Evolutionary conservation across 108 stramenopile genomes (phyloP), one percentile per base, ranked within the genome.

Genomic region (Stephanodiscus minutulus): DNA sequence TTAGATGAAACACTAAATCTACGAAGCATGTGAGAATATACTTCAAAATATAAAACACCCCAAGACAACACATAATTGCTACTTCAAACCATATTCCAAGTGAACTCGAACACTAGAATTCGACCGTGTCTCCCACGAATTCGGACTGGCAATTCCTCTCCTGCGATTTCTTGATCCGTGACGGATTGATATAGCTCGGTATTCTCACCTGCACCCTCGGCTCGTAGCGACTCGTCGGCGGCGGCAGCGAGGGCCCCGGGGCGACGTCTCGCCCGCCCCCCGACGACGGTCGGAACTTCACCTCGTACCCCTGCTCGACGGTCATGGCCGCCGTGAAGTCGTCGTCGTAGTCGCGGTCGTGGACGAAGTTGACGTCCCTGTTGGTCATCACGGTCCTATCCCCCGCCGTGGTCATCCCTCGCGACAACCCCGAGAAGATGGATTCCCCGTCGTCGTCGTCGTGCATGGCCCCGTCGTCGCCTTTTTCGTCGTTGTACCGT

Each of bases 91-190:
- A 25, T 61, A 0, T 20, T 24, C n/a, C n/a, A n/a, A n/a, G n/a
- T n/a, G n/a, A n/a, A n/a, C n/a, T n/a, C n/a, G n/a, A n/a, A n/a
- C 9, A 20, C 64, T 73, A 73, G 50, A 73, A 65, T 48, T 73
- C 64, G 15, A 73, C 73, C 18, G 73, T 73, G 39, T 73, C 55
- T 36, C 64, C 73, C 24, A 73, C 71, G 25, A 10, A 48, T 48
- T 73, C 49, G 0, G 9, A 10, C 15, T 58, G 43, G 13, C 47
- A 25, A 66, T 66, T 66, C 28, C 28, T 27, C 21, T 63, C 71
- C 12, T n/a, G 28, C 6, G 52, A 49, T 39, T 31, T 41, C 37
- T 54, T 37, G 5, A 73, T 64, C 9, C 53, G 27, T 20, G 55
- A 55, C 17, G 73, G 73, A 60, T 73, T 73, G 20, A 59, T 61